phyloP scores from a whole-genome alignment of 169 alveolate species.

The Eimeria necatrix region DNA sequence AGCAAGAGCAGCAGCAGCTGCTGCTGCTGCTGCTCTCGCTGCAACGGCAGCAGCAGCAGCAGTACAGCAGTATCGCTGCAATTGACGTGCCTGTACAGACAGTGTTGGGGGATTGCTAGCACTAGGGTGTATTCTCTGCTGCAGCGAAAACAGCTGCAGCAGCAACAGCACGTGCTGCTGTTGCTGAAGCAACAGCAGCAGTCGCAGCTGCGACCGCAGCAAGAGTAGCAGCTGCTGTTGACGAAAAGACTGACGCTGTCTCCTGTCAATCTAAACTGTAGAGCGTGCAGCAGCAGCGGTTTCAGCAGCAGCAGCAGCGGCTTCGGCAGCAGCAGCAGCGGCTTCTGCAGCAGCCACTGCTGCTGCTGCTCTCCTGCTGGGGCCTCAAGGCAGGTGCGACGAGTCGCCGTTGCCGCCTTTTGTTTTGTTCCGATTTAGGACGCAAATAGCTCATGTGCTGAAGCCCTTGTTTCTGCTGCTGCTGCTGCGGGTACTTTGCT shows the following conservation, averaged over 20 bases:
- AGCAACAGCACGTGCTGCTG: neutral
- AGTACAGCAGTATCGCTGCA: neutral
- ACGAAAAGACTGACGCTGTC: no score
- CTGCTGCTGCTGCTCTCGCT: neutral
- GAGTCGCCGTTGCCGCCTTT: neutral
- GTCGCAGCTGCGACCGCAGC: neutral
- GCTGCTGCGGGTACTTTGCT: no score
- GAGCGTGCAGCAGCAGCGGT: neutral
- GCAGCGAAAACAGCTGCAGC: slow-evolving; percentile 5
- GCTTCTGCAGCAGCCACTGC: no score
- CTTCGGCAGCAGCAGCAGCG: neutral
- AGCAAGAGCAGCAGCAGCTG: neutral
- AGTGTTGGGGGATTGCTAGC: slow-evolving; percentile 40
- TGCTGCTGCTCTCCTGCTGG: slow-evolving; percentile 25
- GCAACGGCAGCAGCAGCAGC: slow-evolving; percentile 3
- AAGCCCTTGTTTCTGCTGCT: no score
- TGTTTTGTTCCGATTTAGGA: no score
- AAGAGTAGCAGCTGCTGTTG: slow-evolving; percentile 4
- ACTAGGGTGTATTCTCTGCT: neutral
- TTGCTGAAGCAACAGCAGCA: neutral
- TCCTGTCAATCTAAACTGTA: neutral
- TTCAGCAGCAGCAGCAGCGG: slow-evolving; percentile 11
- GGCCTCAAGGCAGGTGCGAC: neutral
- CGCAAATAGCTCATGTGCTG: no score
- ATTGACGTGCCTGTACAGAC: neutral